Evolutionary conservation across 257 asterid species (phyloP).

Genomic region (Echium plantagineum): DNA sequence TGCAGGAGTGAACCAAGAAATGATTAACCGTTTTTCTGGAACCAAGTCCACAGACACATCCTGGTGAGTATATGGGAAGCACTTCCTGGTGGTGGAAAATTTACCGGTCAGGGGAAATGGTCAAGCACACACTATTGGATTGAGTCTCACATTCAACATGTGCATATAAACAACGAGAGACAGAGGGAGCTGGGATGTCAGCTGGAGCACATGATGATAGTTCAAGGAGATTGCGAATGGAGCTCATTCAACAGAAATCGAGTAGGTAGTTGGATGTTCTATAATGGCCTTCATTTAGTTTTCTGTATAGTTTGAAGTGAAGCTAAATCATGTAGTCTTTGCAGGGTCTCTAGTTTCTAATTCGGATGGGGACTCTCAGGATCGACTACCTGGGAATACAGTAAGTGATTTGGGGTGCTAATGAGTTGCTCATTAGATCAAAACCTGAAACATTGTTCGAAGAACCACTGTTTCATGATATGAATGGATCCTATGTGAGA

Average conservation of each 20-base stretch:
- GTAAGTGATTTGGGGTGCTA: conserved; percentile 28
- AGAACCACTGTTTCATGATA: conserved; percentile 27
- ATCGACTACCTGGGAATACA: conserved; percentile 30
- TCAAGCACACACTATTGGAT: conserved; percentile 52
- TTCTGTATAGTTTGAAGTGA: conserved; percentile 40
- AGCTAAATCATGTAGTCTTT: conserved; percentile 29
- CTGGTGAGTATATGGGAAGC: conserved; percentile 56
- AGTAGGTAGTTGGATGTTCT: conserved; percentile 38
- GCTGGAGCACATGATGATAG: conserved; percentile 75
- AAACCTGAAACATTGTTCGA: conserved; percentile 35
- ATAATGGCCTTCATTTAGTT: not conserved
- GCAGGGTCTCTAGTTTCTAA: conserved; percentile 55
- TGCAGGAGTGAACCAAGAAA: conserved; percentile 50
- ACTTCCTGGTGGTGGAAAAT: conserved; percentile 42
- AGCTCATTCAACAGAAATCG: conserved; percentile 75
- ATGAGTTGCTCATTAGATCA: conserved; percentile 35
- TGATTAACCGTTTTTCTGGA: conserved; percentile 59
- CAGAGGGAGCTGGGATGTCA: conserved; percentile 86
- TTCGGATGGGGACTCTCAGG: conserved; percentile 41
- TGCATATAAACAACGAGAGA: conserved; percentile 53
- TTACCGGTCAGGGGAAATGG: conserved; percentile 64
- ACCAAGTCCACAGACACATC: conserved; percentile 50
- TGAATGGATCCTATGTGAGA: conserved; percentile 20
- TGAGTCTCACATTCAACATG: conserved; percentile 66
- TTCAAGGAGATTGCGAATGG: conserved; percentile 88